Conservation (phyloP, 176 grass and related monocot species). For the Zea luxurians region DNA sequence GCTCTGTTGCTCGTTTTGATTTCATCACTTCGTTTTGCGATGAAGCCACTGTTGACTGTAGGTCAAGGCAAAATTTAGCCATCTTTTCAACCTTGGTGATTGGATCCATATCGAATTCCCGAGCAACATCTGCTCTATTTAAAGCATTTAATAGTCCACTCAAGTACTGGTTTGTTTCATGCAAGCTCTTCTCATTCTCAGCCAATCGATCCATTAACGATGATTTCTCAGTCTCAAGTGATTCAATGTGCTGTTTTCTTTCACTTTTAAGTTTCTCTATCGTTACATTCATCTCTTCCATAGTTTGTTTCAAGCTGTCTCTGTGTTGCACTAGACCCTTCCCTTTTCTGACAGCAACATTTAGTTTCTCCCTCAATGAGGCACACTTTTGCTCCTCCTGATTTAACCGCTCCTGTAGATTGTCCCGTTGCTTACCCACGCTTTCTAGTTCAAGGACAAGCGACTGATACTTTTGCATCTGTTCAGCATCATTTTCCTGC, state of each 20-base stretch:
- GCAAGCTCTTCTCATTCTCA: conserved; percentile 61
- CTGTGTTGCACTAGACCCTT: conserved; percentile 90
- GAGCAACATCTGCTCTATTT: conserved; percentile 52
- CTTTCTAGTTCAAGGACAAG: conserved; percentile 64
- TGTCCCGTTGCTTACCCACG: conserved; percentile 55
- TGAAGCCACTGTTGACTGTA: conserved; percentile 50
- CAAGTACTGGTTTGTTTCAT: conserved; percentile 50
- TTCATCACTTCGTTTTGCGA: conserved; percentile 74
- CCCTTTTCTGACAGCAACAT: conserved; percentile 91
- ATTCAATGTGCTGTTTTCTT: conserved; percentile 64
- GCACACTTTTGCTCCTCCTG: conserved; percentile 72
- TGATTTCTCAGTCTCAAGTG: conserved; percentile 74
- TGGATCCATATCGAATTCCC: conserved; percentile 58
- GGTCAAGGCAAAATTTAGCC: conserved; percentile 46
- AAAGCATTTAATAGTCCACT: conserved; percentile 63
- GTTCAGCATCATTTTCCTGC: conserved; percentile 52
- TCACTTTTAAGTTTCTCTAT: conserved; percentile 58
- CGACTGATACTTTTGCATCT: conserved; percentile 52
- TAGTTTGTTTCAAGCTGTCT: conserved; percentile 81
- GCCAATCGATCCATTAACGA: conserved; percentile 57
- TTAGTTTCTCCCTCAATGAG: conserved; percentile 85
- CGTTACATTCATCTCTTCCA: conserved; percentile 59
- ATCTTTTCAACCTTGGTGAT: conserved; percentile 70
- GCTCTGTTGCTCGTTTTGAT: conserved; percentile 66
- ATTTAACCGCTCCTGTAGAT: conserved; percentile 68